A percentile compares a stretch with the other conserved stretches of the same genome.
Conservation (phyloP, 2,329 filamentous ascomycete species). For the Diaporthe sp. region DNA sequence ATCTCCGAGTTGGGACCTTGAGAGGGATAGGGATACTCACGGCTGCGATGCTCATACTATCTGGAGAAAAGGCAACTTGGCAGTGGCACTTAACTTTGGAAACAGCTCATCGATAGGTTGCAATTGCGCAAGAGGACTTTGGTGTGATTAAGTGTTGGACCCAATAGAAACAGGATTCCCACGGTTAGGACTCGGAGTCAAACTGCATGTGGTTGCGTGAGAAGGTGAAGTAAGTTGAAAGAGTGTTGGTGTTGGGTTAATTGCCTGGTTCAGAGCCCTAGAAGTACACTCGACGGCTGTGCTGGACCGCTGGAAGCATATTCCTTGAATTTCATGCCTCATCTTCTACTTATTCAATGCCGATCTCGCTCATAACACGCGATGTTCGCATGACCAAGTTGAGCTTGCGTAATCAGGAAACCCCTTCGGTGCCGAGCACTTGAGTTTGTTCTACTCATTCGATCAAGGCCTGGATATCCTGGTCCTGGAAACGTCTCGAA, state of each 20-base stretch:
- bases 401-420: not conserved
- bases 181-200: no score
- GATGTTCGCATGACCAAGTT: not conserved
- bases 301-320: not conserved
- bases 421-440: not conserved
- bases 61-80: no score
- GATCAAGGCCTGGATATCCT: not conserved
- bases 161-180: no score
- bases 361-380: not conserved
- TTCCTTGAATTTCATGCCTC: not conserved
- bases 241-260: not conserved
- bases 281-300: not conserved
- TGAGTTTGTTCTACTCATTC: not conserved
- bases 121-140: not conserved
- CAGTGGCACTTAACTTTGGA: not conserved
- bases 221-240: not conserved
- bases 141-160: not conserved
- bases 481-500: not conserved
- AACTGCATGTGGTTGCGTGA: not conserved
- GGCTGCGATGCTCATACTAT: not conserved
- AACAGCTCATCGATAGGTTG: not conserved
- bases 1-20: not conserved
- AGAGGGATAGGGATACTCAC: not conserved
- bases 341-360: not conserved
- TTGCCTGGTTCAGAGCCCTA: not conserved